Evolutionary conservation across 2,329 filamentous ascomycete genomes (phyloP).

Genomic region (Chrysoporthe puriensis): DNA sequence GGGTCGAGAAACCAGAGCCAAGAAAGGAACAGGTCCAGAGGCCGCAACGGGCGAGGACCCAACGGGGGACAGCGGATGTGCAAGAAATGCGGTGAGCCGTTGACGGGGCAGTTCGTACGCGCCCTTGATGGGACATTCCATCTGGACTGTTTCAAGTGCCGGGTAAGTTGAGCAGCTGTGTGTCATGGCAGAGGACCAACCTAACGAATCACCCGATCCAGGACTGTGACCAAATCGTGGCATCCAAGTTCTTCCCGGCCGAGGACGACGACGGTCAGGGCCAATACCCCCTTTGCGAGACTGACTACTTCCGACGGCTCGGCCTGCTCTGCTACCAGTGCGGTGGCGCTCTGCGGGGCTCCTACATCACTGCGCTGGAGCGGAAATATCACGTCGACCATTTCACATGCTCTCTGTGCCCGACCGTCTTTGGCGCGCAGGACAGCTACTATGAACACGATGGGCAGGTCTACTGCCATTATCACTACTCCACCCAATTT

Average conservation of each 20-base stretch:
- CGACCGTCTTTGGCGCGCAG: slow-evolving; percentile 96
- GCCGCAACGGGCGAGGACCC: slow-evolving; percentile 55
- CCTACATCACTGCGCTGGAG: slow-evolving; percentile 96
- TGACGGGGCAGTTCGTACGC: slow-evolving; percentile 95
- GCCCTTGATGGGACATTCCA: slow-evolving; percentile 94
- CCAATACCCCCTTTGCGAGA: slow-evolving; percentile 96
- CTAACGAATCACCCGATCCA: slow-evolving; percentile 44
- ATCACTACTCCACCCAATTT: slow-evolving; percentile 97
- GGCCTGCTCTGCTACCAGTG: slow-evolving; percentile 91
- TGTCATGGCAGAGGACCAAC: slow-evolving; percentile 14
- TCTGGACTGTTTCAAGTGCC: slow-evolving; percentile 96
- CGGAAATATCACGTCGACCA: slow-evolving; percentile 99
- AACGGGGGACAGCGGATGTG: slow-evolving; percentile 69
- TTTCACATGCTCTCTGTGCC: slow-evolving; percentile 96
- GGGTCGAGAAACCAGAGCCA: slow-evolving; percentile 51
- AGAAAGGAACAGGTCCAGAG: slow-evolving; percentile 62
- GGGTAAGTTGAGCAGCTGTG: slow-evolving; percentile 62
- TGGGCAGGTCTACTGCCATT: slow-evolving; percentile 95
- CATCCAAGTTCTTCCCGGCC: slow-evolving; percentile 97
- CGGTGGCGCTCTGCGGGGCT: slow-evolving; percentile 88
- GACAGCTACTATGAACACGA: slow-evolving; percentile 99
- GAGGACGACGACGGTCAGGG: slow-evolving; percentile 83
- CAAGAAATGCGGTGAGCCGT: slow-evolving; percentile 84
- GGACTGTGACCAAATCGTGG: slow-evolving; percentile 97
- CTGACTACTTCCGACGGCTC: slow-evolving; percentile 92